Conservation (phyloP, 176 grass and related monocot species). For the Themeda triandra region DNA sequence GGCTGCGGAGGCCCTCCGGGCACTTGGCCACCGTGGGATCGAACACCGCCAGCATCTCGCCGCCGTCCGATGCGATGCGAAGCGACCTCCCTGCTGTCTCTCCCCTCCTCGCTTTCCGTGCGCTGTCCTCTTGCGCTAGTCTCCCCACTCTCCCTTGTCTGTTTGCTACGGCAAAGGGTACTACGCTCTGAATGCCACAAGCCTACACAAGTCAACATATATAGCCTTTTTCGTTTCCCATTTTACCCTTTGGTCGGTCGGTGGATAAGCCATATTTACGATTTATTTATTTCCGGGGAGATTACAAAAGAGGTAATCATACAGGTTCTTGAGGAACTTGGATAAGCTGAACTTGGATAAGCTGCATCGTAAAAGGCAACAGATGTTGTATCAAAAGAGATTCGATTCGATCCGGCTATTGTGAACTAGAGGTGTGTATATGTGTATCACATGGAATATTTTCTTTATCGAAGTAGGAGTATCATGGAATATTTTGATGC, state of each 20-base stretch:
- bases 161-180: constrained; percentile 16
- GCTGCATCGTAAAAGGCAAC: too few species aligned
- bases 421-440: too few species aligned
- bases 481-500: background rate
- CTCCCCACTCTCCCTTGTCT: background rate
- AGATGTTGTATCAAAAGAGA: too few species aligned
- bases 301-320: too few species aligned
- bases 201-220: constrained; percentile 39
- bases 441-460: too few species aligned
- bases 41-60: constrained; percentile 86
- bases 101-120: constrained; percentile 25
- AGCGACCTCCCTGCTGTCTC: too few species aligned
- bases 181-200: background rate
- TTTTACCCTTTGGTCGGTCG: constrained; percentile 50
- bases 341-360: too few species aligned
- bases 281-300: background rate
- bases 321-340: too few species aligned
- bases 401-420: too few species aligned
- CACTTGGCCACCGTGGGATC: constrained; percentile 86
- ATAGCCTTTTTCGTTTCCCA: constrained; percentile 17
- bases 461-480: too few species aligned
- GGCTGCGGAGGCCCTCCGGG: constrained; percentile 84
- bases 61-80: constrained; percentile 30
- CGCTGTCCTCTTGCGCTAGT: constrained; percentile 3
- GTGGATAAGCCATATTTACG: background rate